Base-by-base conservation (phyloP, 2,329 filamentous ascomycete genomes). In the Trichoderma sp. region DNA sequence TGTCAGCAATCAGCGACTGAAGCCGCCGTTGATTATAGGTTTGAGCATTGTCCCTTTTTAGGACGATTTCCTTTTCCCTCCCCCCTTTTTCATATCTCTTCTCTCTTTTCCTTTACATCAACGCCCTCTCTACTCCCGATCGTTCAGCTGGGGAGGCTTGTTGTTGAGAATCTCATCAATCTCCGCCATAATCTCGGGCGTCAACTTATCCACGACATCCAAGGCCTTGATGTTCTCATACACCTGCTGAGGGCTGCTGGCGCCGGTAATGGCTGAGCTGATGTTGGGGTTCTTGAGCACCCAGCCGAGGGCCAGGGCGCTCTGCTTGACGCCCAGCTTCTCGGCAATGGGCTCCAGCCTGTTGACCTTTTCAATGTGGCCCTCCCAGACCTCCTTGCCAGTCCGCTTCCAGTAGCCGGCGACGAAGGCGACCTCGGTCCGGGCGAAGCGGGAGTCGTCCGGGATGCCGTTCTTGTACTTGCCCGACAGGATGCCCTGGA, bases 401-500 rank as follows among this genome's bases (percentile, higher is more conserved):
- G 81, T 84, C 41, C 78, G 74, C 74, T 83, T 78, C 80, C 81
- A 82, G 75, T 78, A 83, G 44, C 81, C 80, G 66, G 81, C 77
- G 69, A 88, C 80, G 72, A 83, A 88, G 60, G 82, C 79, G 67
- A 88, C 81, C 59, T 83, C 78, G 48, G 81, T 81, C 70, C 82
- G 80, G 14, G 82, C 82, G 65, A 88, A 79, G 30, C 88, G 80
- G n/a, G 84, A 86, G 67, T 83, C 83, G 4, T 82, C 77, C 5
- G 86, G 86, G 47, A 88, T 83, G 30, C 84, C 85, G 69, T 88
- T 77, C 73, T 85, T 87, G 77, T 90, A 90, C 75, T 90, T 90
- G 54, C 88, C 88, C 0, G 86, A 86, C 67, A 90, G 77, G 66
- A 90, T 80, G 21, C 88, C 88, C 58, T 76, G 73, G 51, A 74